Evolutionary conservation across 2,329 filamentous ascomycete species (phyloP), one percentile per base, ranked within the genome.

Genomic region (Arthrobotrys sphaeroides): DNA sequence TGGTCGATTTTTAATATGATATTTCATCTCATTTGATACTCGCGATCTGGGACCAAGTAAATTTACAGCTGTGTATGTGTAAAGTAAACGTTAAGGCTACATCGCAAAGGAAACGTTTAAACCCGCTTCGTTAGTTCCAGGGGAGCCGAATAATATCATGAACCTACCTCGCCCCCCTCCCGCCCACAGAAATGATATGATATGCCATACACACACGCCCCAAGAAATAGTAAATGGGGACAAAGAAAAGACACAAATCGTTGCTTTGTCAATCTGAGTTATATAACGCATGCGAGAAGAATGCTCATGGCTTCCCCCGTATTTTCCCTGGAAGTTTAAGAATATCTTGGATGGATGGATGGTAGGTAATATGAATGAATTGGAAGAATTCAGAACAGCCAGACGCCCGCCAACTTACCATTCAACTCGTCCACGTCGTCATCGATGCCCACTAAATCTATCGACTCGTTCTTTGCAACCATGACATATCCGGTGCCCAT

Each of bases 391-490:
- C 33, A 74, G 28, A 74, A 74, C 33, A 74, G 33, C 62, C 62
- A 74, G 42, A 74, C 70, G 55, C 70, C 70, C 9, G 62, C 55
- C 16, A 74, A 59, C 70, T 62, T 74, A 47, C 38, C 45, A 51
- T 55, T 74, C 6, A 74, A 18, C 13, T 68, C 70, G 24, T 74
- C 69, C 7, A 20, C 62, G 42, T 49, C 45, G 20, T 53, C 49
- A 43, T 55, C 43, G 12, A 42, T 51, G 3, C 61, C 61, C 26
- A 47, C 6, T 16, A 78, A 62, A 16, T 77, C 77, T 49, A 59
- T 67, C 2, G 57, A 59, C 10, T 72, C 75, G n/a, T 69, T 67
- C 24, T 77, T 77, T 7, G 73, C 68, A 3, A 66, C 77, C 64
- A 73, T 73, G 4, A 55, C 66, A 49, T 62, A 31, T 75, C 76